These are phyloP conservation scores for Musa acuminata DNA, from an alignment of 176 grass and related monocot genomes.

Conservation along the genomic window DNA sequence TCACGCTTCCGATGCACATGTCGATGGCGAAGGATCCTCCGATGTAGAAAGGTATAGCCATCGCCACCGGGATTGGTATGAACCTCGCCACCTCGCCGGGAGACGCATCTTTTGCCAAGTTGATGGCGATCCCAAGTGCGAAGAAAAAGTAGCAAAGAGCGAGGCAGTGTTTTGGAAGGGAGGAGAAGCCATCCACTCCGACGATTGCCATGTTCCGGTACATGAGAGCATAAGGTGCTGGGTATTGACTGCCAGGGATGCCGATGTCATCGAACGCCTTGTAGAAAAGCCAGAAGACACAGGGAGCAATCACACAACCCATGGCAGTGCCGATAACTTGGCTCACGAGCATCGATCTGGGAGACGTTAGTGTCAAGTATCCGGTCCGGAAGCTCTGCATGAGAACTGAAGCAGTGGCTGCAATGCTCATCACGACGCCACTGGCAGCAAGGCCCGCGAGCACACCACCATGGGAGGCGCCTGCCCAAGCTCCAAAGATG, in stretches of 20 bases:
- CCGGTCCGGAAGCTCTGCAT: constrained; percentile 97
- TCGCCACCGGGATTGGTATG: constrained; percentile 81
- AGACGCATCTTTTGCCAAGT: constrained; percentile 40
- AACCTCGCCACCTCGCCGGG: constrained; percentile 42
- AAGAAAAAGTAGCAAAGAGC: constrained; percentile 82
- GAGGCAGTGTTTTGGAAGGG: constrained; percentile 67
- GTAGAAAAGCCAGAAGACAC: constrained; percentile 91
- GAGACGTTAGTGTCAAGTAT: constrained; percentile 81
- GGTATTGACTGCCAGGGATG: constrained; percentile 43
- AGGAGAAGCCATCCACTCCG: constrained; percentile 54
- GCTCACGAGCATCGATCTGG: constrained; percentile 84
- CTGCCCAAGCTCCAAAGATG: constrained; percentile 67
- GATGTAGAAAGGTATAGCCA: constrained; percentile 92
- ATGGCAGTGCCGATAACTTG: constrained; percentile 84
- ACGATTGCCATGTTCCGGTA: constrained; percentile 96
- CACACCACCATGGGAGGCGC: constrained; percentile 53
- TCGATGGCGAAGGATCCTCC: constrained; percentile 92
- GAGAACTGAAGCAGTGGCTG: constrained; percentile 72
- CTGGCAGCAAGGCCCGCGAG: constrained; percentile 71
- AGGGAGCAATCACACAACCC: constrained; percentile 74
- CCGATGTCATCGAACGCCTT: constrained; percentile 77
- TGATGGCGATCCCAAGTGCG: constrained; percentile 42
- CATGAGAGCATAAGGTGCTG: constrained; percentile 76
- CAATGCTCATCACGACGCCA: constrained; percentile 96
- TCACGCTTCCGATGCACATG: constrained; percentile 56